phyloP scores from a whole-genome alignment of 2,329 filamentous ascomycete species.

The Mollisiaceae sp. region DNA sequence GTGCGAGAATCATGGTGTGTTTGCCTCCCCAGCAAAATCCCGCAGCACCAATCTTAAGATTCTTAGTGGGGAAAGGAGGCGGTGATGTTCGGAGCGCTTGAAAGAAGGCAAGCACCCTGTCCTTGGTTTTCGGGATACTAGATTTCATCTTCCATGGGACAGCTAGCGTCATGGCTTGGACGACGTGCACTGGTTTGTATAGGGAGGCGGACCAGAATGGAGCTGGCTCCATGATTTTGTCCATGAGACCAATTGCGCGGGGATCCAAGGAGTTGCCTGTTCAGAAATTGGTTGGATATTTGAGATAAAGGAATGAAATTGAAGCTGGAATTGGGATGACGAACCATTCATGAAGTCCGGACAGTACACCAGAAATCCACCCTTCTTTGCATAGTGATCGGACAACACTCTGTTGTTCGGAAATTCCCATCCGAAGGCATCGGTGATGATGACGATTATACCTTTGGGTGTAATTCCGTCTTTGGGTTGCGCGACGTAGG shows the following conservation, averaged over 20 bases:
- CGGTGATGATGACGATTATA: constrained; percentile 54
- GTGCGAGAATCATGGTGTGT: constrained; percentile 54
- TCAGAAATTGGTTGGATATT: background rate
- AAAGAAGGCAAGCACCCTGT: constrained; percentile 47
- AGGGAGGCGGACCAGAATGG: constrained; percentile 26
- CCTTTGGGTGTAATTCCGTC: constrained; percentile 44
- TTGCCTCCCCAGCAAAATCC: constrained; percentile 70
- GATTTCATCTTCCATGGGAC: constrained; percentile 33
- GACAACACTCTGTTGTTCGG: constrained; percentile 54
- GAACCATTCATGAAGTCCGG: constrained; percentile 56
- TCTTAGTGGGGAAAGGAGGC: constrained; percentile 33
- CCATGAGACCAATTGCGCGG: constrained; percentile 22
- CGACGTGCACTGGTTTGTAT: constrained; percentile 46
- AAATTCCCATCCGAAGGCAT: constrained; percentile 56
- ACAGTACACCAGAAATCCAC: constrained; percentile 52
- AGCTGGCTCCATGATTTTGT: constrained; percentile 29
- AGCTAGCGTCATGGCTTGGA: constrained; percentile 45
- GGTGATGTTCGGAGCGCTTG: constrained; percentile 40
- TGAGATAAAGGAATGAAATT: background rate
- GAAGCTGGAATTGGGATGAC: constrained; percentile 34
- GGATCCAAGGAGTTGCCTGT: constrained; percentile 17
- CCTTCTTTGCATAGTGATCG: constrained; percentile 53
- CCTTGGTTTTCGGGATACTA: constrained; percentile 16
- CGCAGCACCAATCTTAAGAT: constrained; percentile 54
- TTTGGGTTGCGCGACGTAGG: constrained; percentile 50